Evolutionary conservation across 352 stramenopile genomes (phyloP), one percentile per base, ranked within the genome.

Genomic region (Pythium rishiriense): DNA sequence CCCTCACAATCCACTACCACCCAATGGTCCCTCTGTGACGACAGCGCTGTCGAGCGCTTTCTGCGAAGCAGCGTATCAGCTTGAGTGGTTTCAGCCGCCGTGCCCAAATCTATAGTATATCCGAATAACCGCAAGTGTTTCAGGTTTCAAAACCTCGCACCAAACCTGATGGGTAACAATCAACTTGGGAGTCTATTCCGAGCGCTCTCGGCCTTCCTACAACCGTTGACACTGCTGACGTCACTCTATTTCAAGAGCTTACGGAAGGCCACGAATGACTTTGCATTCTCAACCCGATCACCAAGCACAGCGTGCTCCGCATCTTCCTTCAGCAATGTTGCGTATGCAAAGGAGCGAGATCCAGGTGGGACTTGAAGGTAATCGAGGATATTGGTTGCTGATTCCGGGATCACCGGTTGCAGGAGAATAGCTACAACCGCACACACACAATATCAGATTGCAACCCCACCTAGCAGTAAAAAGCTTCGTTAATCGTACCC

Each of bases 181-280:
- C 26, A 26, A 22, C 15, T 21, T 3, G 39, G 43, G 28, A 33
- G 37, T 53, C 54, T 61, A 61, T 61, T 61, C 42, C 54, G 41
- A 52, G 42, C 25, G 6, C 25, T 37, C 25, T 25, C 37, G 8
- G 14, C 15, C 33, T 26, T 60, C 5, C 35, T 5, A 5, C 25
- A 58, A 50, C 52, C 17, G 37, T 39, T 17, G 9, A 45, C 41
- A 14, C 0, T 10, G 10, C 10, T 3, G 28, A 48, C 24, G 12
- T 59, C 35, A n/a, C 17, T 4, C 57, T 69, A 71, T 72, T 76
- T 75, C 57, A 77, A 60, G 25, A 89, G 69, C 56, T 91, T 91
- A 1, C 66, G 73, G 68, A 91, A 91, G 12, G 79, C 72, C 12
- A 91, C 79, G 47, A 91, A 91, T 11, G 83, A 83, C 58, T 77